Base-by-base conservation (phyloP, 331 rosid species). In the Malus hybrid region DNA sequence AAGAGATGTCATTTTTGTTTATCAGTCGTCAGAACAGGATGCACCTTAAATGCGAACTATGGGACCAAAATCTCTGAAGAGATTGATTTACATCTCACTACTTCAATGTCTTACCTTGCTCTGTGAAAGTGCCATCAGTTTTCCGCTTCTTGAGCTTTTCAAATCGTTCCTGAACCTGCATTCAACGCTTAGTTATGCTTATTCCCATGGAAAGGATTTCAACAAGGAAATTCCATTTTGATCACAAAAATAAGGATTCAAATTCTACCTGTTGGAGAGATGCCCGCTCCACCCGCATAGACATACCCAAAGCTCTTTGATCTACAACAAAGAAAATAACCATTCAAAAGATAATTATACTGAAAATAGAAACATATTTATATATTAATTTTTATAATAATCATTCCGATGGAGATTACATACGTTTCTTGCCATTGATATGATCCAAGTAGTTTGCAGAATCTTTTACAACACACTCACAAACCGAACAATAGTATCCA, bases 291-390 rank as follows among this genome's bases (percentile, higher is more conserved):
- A 89, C 97, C 78, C 97, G 84, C 99, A 95, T 95, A 73, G 99
- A 95, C 99, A 95, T 95, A 70, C 99, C 99, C 91, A 95, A 82
- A 4, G 97, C 97, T 86, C 97, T 87, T 85, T 95, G 97, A 86
- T 92, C 97, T 95, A 82, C 68, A 83, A 61, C 12, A 60, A 54
- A 65, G 32, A 61, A 80, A 65, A 52, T 32, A 76, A 80, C 18
- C n/a, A 74, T 69, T 75, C 80, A 75, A 75, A 14, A 76, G 65
- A 79, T 61, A 52, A 77, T 46, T 71, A 55, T 20, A 54, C 24
- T 32, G 13, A 65, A 5, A 33, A 3, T 8, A 22, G 19, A 24
- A 59, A 69, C 50, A 48, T 11, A 65, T 15, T 18, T 29, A 64
- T 65, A 63, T 75, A 36, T 61, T 50, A 73, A n/a, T 52, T 60